Percentiles rank a stretch among this genome's conserved stretches.
Conservation (phyloP, 2,329 filamentous ascomycete species). For the Stachybotrys echinatus region DNA sequence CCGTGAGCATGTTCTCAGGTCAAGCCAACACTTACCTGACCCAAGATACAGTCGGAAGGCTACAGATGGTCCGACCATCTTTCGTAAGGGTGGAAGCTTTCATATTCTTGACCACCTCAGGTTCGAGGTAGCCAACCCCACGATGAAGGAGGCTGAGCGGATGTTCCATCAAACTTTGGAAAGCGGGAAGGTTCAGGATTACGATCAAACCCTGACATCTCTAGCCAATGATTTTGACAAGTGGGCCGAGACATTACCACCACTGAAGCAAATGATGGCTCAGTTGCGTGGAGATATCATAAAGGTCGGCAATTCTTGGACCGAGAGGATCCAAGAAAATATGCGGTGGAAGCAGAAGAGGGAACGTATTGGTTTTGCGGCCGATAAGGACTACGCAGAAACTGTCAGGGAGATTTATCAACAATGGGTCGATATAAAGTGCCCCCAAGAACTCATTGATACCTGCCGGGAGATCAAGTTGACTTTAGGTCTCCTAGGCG, state of each 20-base stretch:
- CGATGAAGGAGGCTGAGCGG: slow-evolving; percentile 21
- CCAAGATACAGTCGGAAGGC: slow-evolving; percentile 40
- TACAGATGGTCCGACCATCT: slow-evolving; percentile 2
- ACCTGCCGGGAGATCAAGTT: slow-evolving; percentile 9
- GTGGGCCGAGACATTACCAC: slow-evolving; percentile 28
- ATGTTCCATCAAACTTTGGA: not conserved
- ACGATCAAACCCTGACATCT: not conserved
- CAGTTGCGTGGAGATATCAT: slow-evolving; percentile 28
- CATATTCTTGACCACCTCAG: slow-evolving; percentile 62
- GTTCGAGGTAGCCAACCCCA: slow-evolving; percentile 42
- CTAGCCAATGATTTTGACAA: not conserved
- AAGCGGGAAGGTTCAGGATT: not conserved
- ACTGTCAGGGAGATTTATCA: slow-evolving; percentile 24
- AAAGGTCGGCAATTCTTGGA: slow-evolving; percentile 26
- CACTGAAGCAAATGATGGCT: slow-evolving; percentile 19
- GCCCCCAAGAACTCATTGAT: slow-evolving; percentile 17
- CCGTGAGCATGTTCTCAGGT: slow-evolving; percentile 16
- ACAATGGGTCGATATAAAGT: slow-evolving; percentile 36
- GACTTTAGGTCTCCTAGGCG: slow-evolving; percentile 20
- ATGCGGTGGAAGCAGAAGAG: slow-evolving; percentile 8
- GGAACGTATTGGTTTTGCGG: not conserved
- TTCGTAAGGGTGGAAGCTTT: slow-evolving; percentile 9
- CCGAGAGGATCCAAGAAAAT: too few species aligned
- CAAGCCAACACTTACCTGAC: slow-evolving; percentile 14
- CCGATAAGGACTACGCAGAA: not conserved